Evolutionary conservation across 306 rosid genomes (phyloP), one percentile per base, ranked within the genome.

Genomic region (Senna siamea): DNA sequence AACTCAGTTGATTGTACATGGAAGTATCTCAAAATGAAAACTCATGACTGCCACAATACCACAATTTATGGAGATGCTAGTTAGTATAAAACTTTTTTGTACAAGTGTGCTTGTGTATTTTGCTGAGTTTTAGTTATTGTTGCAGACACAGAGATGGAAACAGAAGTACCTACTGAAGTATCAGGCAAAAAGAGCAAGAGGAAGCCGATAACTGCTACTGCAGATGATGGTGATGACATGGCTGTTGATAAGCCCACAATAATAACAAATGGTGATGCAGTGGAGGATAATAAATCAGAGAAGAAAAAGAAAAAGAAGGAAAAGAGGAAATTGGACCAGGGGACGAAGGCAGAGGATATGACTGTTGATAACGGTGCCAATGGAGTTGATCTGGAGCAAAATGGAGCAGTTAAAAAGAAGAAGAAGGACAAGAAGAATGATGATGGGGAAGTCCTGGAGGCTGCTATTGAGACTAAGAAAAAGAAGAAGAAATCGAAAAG

Each of bases 291-390:
- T 7, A 94, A 88, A 66, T 92, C 96, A 10, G 93, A 89, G 72
- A 91, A 88, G 95, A 93, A 88, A 74, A 88, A 83, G 82, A 88
- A 86, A 66, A 88, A 89, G 91, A 93, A 89, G 89, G 97, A 94
- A 13, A 92, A 94, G 87, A 81, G 96, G 64, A 94, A 87, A 80
- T 60, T 83, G 80, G 89, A 87, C 2, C 17, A 28, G 70, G 92
- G 81, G 14, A 22, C 5, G 0, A 85, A 87, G 61, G 66, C 64
- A 9, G 66, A 63, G 40, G 87, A 86, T 13, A 73, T 75, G 44
- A 70, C 44, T 43, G 78, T 56, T 30, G 82, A 79, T 58, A 76
- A 74, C 40, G 66, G 23, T 58, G 73, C 69, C 54, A 85, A 78
- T 40, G 89, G 79, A 19, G 82, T 30, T 8, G 68, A 78, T 0